Evolutionary conservation across 495 filamentous ascomycete species (phyloP).

Genomic region (Cercophora sp.): DNA sequence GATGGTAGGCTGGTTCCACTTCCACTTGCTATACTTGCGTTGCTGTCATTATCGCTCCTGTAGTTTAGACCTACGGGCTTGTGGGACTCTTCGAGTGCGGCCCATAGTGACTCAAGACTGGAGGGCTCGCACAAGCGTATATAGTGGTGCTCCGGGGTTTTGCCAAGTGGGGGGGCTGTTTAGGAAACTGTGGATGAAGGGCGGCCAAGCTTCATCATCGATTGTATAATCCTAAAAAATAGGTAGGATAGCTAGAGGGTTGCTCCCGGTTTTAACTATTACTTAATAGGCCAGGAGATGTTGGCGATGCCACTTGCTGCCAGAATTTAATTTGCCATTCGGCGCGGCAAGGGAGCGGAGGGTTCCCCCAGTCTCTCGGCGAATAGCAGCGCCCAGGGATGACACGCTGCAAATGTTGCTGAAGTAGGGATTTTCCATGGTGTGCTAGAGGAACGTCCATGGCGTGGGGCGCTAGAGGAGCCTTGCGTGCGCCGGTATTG

Average conservation of each 20-base stretch:
- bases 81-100: not conserved
- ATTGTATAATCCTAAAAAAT: not conserved
- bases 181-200: not conserved
- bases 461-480: too few relatives aligned
- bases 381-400: not conserved
- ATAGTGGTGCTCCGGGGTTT: constrained; percentile 1
- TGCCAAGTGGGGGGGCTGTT: not conserved
- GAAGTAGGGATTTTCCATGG: constrained; percentile 1
- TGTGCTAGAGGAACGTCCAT: too few relatives aligned
- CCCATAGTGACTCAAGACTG: not conserved
- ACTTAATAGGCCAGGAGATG: not conserved
- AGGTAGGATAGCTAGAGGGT: constrained; percentile 1
- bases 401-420: not conserved
- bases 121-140: constrained; percentile 1
- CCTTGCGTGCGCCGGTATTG: too few relatives aligned
- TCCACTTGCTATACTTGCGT: not conserved
- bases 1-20: constrained; percentile 1
- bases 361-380: not conserved
- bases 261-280: not conserved
- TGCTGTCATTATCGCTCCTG: not conserved
- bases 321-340: not conserved
- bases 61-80: not conserved
- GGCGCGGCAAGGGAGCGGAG: not conserved
- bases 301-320: not conserved
- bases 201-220: not conserved